Evolutionary conservation across 164 flowering plant species (phyloP), one percentile per base, ranked within the genome.

Genomic region (Aristolochia fimbriata): DNA sequence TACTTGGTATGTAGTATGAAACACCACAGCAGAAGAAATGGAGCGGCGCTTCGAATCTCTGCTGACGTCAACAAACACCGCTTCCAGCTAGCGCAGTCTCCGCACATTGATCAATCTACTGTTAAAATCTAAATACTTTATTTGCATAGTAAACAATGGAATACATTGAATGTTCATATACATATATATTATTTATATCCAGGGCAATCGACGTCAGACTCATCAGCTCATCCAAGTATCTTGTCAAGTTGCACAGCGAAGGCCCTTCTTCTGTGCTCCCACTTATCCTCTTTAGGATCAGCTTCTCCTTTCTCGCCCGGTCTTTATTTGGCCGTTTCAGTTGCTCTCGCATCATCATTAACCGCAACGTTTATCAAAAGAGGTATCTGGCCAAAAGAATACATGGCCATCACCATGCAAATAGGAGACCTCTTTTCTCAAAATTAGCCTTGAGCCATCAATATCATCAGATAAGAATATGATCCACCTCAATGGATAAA

Each of bases 401-500:
- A 52, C 4, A 9, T 30, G 22, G 27, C 6, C 11, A 4, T 41
- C 25, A 58, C 51, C 45, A 41, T 46, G 47, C 65, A 63, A 55
- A 47, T 46, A 63, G 43, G 30, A 27, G 30, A 27, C 30, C 30
- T 27, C 30, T 5, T 5, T 27, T 5, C 30, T 2, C 30, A 27
- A 27, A 27, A 27, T 27, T 27, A 55, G 30, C 57, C 64, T 16
- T 25, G 59, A 33, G 47, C 45, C 20, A 62, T 53, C 65, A 15
- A 41, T 23, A 41, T 46, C 51, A 41, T 7, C 27, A 54, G 52
- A 47, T 46, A 24, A 43, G 54, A 14, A 15, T 43, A 43, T 53
- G 21, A 43, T 31, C 58, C 65, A 41, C 45, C 17, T 25, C 53
- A 19, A 55, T 27, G n/a, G 65, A 24, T 27, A 22, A 49, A 31